Evolutionary conservation across 257 asterid genomes (phyloP).

Genomic region (Gynochthodes officinalis): DNA sequence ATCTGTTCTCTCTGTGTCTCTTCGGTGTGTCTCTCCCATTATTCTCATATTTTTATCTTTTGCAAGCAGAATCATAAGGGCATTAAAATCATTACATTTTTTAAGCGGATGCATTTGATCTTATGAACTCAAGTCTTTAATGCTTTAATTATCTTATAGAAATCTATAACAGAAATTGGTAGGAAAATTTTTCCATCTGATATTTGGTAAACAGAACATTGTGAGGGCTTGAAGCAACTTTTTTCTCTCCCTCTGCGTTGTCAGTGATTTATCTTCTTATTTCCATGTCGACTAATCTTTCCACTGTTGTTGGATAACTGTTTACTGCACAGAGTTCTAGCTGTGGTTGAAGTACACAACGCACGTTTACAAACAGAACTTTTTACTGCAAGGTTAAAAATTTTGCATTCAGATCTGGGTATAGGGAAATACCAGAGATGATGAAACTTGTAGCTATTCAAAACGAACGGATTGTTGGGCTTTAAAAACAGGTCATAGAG

Average conservation of each 20-base stretch:
- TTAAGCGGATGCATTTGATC: not conserved
- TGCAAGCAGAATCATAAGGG: not conserved
- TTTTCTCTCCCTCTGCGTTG: not conserved
- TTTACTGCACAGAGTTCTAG: not conserved
- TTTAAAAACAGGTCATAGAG: not conserved
- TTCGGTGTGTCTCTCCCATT: too few relatives aligned
- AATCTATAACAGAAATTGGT: not conserved
- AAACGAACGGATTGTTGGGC: not conserved
- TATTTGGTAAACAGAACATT: not conserved
- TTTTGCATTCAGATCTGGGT: not conserved
- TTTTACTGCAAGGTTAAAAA: not conserved
- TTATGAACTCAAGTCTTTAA: not conserved
- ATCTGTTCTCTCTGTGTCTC: not conserved
- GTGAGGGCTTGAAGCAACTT: not conserved
- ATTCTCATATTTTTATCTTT: too few relatives aligned
- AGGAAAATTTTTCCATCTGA: not conserved
- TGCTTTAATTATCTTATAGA: not conserved
- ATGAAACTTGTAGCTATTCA: not conserved
- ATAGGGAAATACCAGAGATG: not conserved
- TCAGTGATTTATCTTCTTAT: not conserved
- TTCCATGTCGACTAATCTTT: not conserved
- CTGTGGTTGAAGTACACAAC: not conserved
- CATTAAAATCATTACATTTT: not conserved
- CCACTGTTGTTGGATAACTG: not conserved
- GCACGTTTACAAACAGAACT: not conserved